A percentile compares a stretch with the other conserved stretches of the same genome.
phyloP scores from a whole-genome alignment of 352 stramenopile genomes.

The Phytophthora lateralis region DNA sequence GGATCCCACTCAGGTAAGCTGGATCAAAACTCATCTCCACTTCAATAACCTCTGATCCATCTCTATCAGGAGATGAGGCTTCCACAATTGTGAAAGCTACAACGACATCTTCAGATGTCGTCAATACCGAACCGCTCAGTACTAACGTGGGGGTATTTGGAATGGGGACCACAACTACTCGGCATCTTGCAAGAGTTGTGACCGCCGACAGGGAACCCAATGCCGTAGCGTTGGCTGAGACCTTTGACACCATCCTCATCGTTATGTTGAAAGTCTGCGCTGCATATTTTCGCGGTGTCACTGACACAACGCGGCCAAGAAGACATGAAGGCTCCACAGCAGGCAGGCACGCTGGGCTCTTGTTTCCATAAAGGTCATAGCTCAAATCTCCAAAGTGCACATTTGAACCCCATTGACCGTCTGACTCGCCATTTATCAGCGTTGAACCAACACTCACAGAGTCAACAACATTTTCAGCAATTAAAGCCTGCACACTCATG shows the following conservation, averaged over 20 bases:
- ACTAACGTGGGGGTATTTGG: slow-evolving; percentile 43
- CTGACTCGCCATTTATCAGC: slow-evolving; percentile 11
- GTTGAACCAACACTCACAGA: slow-evolving; percentile 21
- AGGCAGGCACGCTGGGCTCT: slow-evolving; percentile 13
- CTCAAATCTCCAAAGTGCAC: slow-evolving; percentile 19
- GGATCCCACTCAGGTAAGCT: slow-evolving; percentile 34
- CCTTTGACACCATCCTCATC: slow-evolving; percentile 35
- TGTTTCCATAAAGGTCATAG: slow-evolving; percentile 22
- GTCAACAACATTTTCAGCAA: slow-evolving; percentile 21
- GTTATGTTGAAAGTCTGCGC: slow-evolving; percentile 47
- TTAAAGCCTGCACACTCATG: slow-evolving; percentile 18
- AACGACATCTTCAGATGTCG: slow-evolving; percentile 40
- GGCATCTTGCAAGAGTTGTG: slow-evolving; percentile 32
- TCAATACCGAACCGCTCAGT: slow-evolving; percentile 36
- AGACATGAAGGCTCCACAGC: slow-evolving; percentile 12
- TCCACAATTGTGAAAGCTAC: slow-evolving; percentile 41
- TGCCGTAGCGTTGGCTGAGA: slow-evolving; percentile 11
- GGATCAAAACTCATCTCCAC: slow-evolving; percentile 40
- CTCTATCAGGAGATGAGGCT: slow-evolving; percentile 44
- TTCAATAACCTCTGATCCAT: slow-evolving; percentile 60
- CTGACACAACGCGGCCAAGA: slow-evolving; percentile 33
- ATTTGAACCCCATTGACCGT: slow-evolving; percentile 12
- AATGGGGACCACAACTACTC: slow-evolving; percentile 39
- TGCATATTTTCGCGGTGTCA: slow-evolving; percentile 43
- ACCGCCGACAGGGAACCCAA: slow-evolving; percentile 35